Evolutionary conservation across 2,329 filamentous ascomycete genomes (phyloP), one percentile per base, ranked within the genome.

Genomic region (Pseudonectria foliicola): DNA sequence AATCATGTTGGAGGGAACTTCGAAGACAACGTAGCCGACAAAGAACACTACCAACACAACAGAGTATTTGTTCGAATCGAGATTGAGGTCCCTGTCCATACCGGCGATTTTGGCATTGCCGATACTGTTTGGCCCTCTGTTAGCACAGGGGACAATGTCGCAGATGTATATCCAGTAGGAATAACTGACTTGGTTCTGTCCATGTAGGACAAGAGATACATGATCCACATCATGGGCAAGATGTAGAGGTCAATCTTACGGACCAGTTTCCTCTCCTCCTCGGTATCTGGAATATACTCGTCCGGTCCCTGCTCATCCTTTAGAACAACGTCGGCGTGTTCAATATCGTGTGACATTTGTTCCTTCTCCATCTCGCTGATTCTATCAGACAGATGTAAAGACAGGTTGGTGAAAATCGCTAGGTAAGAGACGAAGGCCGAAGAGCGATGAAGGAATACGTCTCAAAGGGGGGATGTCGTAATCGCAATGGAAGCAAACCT

Each of bases 1-100:
- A 27, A 84, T 56, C 40, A 82, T 62, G 51, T 85, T 84, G 15
- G 78, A 82, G 18, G 79, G 53, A 0, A 71, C 67, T 49, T 83
- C 79, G 46, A 79, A 81, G 21, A 82, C 54, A 1, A 79, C 64
- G 55, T 86, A 86, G 4, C 75, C 79, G 34, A 85, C 66, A 62
- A 85, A 85, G 62, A 85, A 85, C 44, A 85, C 68, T 12, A 56
- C 42, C 11, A 76, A 63, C 12, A 68, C 60, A 14, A 74, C 63
- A 49, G 81, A 82, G 57, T 82, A 85, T 53, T 76, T 65, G 27
- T 64, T 63, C 7, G 70, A 63, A 3, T 70, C 70, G 63, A 85
- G 71, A 15, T 69, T 35, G 6, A 62, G 54, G 29, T 60, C 57
- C 18, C 66, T 38, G 35, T 54, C 48, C 44, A 65, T 58, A 15